Evolutionary conservation across 1,284 basidiomycete species (phyloP).

Genomic region (Apiotrichum porosum): DNA sequence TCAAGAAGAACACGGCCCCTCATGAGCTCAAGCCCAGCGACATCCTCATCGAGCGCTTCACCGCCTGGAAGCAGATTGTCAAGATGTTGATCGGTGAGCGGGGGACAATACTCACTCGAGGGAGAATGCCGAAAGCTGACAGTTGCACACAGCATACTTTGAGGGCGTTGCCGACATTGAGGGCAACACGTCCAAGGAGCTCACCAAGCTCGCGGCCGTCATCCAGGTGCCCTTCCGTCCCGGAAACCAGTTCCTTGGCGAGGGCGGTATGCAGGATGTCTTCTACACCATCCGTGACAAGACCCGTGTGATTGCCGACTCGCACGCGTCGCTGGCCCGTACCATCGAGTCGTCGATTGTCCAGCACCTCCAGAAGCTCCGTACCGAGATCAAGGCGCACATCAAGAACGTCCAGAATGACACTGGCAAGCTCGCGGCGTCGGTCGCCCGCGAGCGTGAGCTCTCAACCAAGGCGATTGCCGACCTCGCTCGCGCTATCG

Average conservation of each 20-base stretch:
- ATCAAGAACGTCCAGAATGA: slow-evolving; percentile 98
- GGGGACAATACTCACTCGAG: no score
- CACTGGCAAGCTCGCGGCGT: slow-evolving; percentile 89
- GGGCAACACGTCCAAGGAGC: slow-evolving; percentile 88
- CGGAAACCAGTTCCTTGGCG: slow-evolving; percentile 92
- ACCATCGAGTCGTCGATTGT: slow-evolving; percentile 97
- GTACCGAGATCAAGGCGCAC: slow-evolving; percentile 94
- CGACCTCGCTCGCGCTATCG: slow-evolving; percentile 81
- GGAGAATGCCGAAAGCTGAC: background rate
- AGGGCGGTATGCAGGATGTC: slow-evolving; percentile 88
- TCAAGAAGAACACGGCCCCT: slow-evolving; percentile 82
- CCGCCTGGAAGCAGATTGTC: slow-evolving; percentile 68
- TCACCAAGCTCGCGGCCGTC: slow-evolving; percentile 92
- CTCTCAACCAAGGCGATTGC: slow-evolving; percentile 80
- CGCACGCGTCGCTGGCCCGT: slow-evolving; percentile 91
- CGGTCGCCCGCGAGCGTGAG: slow-evolving; percentile 91
- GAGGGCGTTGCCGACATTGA: slow-evolving; percentile 90
- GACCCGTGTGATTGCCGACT: slow-evolving; percentile 88
- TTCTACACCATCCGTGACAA: slow-evolving; percentile 93
- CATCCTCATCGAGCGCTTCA: slow-evolving; percentile 86
- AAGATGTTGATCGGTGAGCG: slow-evolving; percentile 74
- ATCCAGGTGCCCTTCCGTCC: slow-evolving; percentile 96
- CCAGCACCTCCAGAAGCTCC: slow-evolving; percentile 91
- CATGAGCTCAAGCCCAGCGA: slow-evolving; percentile 91
- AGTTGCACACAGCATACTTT: slow-evolving; percentile 49